phyloP scores from a whole-genome alignment of 129 eudicot species.

The Ambrosia trifida region DNA sequence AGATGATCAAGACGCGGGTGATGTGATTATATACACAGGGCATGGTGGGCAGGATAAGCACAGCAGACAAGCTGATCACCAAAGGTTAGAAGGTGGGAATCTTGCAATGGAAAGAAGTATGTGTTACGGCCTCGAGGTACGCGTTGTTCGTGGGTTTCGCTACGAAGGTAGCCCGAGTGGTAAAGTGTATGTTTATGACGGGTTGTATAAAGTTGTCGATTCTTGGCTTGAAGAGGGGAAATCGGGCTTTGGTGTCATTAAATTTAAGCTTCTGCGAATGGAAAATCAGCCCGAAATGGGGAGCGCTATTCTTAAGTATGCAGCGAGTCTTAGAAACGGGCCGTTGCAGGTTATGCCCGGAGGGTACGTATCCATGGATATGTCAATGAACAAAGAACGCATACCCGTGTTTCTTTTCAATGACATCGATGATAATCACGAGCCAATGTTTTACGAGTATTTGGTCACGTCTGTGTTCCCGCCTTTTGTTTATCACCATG shows the following conservation, averaged over 20 bases:
- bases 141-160: constrained; percentile 40
- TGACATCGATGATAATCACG: constrained; percentile 59
- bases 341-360: constrained; percentile 47
- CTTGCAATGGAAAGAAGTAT: constrained; percentile 36
- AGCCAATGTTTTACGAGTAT: constrained; percentile 61
- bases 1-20: constrained; percentile 76
- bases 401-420: constrained; percentile 61
- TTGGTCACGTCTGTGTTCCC: constrained; percentile 57
- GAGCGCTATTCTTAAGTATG: constrained; percentile 48
- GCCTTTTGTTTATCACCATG: constrained; percentile 44
- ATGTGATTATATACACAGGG: constrained; percentile 68
- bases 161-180: constrained; percentile 45
- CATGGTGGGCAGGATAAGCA: constrained; percentile 82
- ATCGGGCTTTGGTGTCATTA: constrained; percentile 77
- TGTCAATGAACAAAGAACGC: constrained; percentile 60
- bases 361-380: constrained; percentile 55
- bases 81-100: constrained; percentile 63
- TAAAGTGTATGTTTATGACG: constrained; percentile 72
- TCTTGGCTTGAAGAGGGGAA: constrained; percentile 64
- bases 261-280: constrained; percentile 61
- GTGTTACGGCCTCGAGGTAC: constrained; percentile 38
- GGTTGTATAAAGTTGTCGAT: constrained; percentile 53
- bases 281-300: constrained; percentile 78
- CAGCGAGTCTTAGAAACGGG: constrained; percentile 44
- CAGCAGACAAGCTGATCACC: constrained; percentile 58